Evolutionary conservation across 2,329 filamentous ascomycete species (phyloP).

Genomic region (Didymella pinodella): DNA sequence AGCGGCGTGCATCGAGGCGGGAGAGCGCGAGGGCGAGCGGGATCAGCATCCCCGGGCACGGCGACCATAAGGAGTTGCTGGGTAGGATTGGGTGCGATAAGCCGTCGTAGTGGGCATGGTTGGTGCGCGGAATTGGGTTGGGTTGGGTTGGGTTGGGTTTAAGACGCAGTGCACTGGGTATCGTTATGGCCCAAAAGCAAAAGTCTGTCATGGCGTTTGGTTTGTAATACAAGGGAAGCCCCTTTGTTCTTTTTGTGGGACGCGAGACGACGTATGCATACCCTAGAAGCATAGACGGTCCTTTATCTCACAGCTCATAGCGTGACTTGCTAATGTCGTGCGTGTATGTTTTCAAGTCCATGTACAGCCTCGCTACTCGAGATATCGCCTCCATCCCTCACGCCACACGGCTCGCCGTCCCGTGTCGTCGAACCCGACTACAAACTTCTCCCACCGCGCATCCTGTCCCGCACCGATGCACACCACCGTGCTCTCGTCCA

Average conservation of each 20-base stretch:
- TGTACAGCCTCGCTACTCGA: conserved; percentile 50
- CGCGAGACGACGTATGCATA: conserved; percentile 11
- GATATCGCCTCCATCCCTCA: conserved; percentile 84
- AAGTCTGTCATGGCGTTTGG: conserved; percentile 12
- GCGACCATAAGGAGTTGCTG: conserved; percentile 80
- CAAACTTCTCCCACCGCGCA: conserved; percentile 86
- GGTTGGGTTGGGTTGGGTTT: background rate
- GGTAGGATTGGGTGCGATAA: conserved; percentile 86
- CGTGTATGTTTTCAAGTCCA: too few species aligned
- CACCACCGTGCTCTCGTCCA: conserved; percentile 74
- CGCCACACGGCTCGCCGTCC: conserved; percentile 72
- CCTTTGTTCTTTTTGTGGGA: conserved; percentile 9
- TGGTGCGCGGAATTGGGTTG: too few species aligned
- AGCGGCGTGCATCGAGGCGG: conserved; percentile 60
- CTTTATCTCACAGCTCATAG: background rate
- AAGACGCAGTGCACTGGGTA: background rate
- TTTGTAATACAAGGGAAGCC: conserved; percentile 11
- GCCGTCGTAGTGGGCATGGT: conserved; percentile 49
- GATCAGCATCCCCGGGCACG: conserved; percentile 73
- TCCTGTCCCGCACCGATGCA: conserved; percentile 80
- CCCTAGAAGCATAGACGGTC: conserved; percentile 20
- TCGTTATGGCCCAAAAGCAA: conserved; percentile 13
- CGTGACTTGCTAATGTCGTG: background rate
- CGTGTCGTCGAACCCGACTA: conserved; percentile 59
- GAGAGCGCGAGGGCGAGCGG: conserved; percentile 58